Evolutionary conservation across 2,329 filamentous ascomycete genomes (phyloP).

Genomic region (Cordyceps tenuipes): DNA sequence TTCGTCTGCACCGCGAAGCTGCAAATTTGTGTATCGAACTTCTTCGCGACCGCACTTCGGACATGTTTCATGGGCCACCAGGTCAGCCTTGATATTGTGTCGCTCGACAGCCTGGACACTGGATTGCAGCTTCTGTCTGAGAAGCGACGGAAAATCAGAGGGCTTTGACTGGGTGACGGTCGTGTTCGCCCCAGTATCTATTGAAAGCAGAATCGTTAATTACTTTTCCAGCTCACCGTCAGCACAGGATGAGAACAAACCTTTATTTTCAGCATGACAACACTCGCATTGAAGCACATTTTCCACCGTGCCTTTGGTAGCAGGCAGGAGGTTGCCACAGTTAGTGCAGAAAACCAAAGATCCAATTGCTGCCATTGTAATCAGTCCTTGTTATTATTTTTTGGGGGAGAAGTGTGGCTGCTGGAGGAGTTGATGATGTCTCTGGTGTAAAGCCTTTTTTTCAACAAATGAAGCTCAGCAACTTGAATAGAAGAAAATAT

Average conservation of each 20-base stretch:
- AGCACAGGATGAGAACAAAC: constrained; percentile 35
- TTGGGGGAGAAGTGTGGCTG: constrained; percentile 9
- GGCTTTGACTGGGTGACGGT: constrained; percentile 80
- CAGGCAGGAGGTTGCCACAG: constrained; percentile 83
- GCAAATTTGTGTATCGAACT: constrained; percentile 76
- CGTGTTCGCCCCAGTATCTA: constrained; percentile 67
- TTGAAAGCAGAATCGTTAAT: constrained; percentile 7
- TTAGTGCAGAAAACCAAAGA: constrained; percentile 88
- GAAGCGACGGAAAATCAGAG: constrained; percentile 80
- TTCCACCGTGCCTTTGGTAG: constrained; percentile 67
- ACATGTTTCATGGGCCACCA: constrained; percentile 60
- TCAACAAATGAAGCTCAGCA: background rate
- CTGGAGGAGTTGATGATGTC: background rate
- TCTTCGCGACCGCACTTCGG: constrained; percentile 73
- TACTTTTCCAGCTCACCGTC: background rate
- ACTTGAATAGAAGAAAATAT: background rate
- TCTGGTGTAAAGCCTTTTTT: constrained; percentile 4
- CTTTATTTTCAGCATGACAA: constrained; percentile 78
- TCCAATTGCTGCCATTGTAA: constrained; percentile 75
- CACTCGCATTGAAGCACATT: constrained; percentile 74
- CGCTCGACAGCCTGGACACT: constrained; percentile 73
- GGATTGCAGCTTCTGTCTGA: constrained; percentile 76
- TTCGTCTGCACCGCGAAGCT: constrained; percentile 89
- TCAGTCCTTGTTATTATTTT: constrained; percentile 4
- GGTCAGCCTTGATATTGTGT: constrained; percentile 68